Evolutionary conservation across 495 filamentous ascomycete genomes (phyloP).

Genomic region (Podospora conica): DNA sequence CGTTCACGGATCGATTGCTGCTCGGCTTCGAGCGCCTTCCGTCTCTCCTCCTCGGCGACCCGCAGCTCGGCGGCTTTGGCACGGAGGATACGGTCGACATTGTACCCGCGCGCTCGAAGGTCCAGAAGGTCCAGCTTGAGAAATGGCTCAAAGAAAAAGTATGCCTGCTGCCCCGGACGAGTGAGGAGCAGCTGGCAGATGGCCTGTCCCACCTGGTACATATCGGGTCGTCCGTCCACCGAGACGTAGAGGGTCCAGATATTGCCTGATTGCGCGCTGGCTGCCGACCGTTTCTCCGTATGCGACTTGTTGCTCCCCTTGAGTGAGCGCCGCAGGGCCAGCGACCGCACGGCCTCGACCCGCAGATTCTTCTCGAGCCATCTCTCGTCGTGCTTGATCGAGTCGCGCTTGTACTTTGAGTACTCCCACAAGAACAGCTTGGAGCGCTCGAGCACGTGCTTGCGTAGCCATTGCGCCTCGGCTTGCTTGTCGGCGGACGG

Average conservation of each 20-base stretch:
- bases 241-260: slow-evolving; percentile 45
- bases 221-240: slow-evolving; percentile 54
- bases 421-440: slow-evolving; percentile 81
- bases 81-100: slow-evolving; percentile 85
- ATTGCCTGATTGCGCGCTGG: slow-evolving; percentile 31
- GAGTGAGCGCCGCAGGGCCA: slow-evolving; percentile 68
- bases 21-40: slow-evolving; percentile 73
- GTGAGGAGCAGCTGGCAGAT: slow-evolving; percentile 71
- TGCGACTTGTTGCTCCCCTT: slow-evolving; percentile 59
- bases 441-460: slow-evolving; percentile 75
- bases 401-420: slow-evolving; percentile 50
- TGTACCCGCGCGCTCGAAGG: slow-evolving; percentile 78
- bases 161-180: slow-evolving; percentile 78
- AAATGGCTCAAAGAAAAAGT: slow-evolving; percentile 80
- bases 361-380: slow-evolving; percentile 86
- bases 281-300: slow-evolving; percentile 62
- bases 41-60: slow-evolving; percentile 73
- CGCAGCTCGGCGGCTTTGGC: slow-evolving; percentile 76
- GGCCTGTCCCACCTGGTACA: slow-evolving; percentile 83
- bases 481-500: slow-evolving; percentile 42
- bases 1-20: slow-evolving; percentile 54
- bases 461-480: slow-evolving; percentile 54
- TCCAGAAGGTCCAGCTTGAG: slow-evolving; percentile 69
- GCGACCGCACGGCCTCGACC: slow-evolving; percentile 67
- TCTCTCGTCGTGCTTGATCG: slow-evolving; percentile 71